These are phyloP conservation scores for Chrysoporthe puriensis DNA, from an alignment of 2,329 filamentous ascomycete species.

Conservation along the genomic window DNA sequence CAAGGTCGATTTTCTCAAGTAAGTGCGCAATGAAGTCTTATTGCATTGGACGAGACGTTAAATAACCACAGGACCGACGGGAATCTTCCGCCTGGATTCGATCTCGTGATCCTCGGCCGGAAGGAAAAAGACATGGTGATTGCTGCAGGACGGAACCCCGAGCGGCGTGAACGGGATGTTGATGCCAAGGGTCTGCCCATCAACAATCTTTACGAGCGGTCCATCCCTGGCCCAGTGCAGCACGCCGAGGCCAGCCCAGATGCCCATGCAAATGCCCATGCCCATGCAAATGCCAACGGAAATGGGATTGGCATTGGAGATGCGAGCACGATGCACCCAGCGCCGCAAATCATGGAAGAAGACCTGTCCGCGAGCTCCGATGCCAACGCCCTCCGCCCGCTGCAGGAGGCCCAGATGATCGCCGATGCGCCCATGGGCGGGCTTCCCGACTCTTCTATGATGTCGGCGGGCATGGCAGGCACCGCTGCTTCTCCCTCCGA, in stretches of 20 bases:
- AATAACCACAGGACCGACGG: constrained; percentile 42
- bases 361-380: constrained; percentile 11
- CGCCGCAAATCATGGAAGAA: constrained; percentile 7
- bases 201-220: constrained; percentile 39
- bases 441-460: constrained; percentile 23
- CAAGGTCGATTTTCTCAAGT: constrained; percentile 57
- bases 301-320: background rate
- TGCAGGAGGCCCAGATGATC: constrained; percentile 27
- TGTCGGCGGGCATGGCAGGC: constrained; percentile 11
- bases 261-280: too few species aligned
- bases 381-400: constrained; percentile 19
- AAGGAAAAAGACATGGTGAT: constrained; percentile 53
- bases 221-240: constrained; percentile 9
- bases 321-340: background rate
- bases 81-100: constrained; percentile 52
- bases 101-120: constrained; percentile 51
- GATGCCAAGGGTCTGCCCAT: constrained; percentile 43
- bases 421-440: constrained; percentile 18
- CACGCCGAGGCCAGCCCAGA: background rate
- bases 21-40: constrained; percentile 27
- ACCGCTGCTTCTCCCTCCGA: constrained; percentile 16
- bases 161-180: constrained; percentile 51
- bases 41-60: background rate
- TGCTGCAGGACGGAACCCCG: constrained; percentile 51
- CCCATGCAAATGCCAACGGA: background rate